A percentile compares a stretch with the other conserved stretches of the same genome.
Conservation (phyloP, 2,329 filamentous ascomycete species). For the Neonectria coccinea region DNA sequence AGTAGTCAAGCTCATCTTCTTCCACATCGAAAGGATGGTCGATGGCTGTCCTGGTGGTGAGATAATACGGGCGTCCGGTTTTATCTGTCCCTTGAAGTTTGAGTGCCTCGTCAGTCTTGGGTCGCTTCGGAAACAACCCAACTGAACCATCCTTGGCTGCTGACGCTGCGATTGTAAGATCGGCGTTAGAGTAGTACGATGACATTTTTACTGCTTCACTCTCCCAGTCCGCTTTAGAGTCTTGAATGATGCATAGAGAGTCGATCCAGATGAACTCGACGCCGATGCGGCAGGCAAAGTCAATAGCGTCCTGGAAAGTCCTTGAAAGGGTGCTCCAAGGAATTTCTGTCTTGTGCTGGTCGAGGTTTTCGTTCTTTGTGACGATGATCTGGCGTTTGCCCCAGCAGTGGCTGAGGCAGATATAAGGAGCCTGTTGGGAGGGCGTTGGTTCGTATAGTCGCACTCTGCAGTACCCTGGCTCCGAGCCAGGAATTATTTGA, state of each 20-base stretch:
- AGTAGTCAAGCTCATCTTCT: constrained; percentile 14
- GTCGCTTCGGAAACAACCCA: constrained; percentile 23
- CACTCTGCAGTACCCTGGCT: constrained; percentile 14
- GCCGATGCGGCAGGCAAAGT: constrained; percentile 23
- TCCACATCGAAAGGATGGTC: constrained; percentile 30
- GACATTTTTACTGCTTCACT: constrained; percentile 37
- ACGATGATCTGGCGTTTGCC: constrained; percentile 52
- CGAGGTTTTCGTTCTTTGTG: constrained; percentile 19
- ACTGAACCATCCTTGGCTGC: constrained; percentile 25
- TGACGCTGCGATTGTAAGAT: constrained; percentile 34
- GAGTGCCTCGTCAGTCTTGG: constrained; percentile 16
- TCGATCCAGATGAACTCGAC: constrained; percentile 41
- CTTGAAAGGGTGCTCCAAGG: constrained; percentile 25
- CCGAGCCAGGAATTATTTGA: constrained; percentile 19
- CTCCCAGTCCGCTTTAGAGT: constrained; percentile 35
- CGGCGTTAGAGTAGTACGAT: constrained; percentile 32
- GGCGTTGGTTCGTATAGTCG: constrained; percentile 17
- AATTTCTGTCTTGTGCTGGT: constrained; percentile 21
- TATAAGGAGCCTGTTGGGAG: constrained; percentile 12
- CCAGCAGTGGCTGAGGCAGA: constrained; percentile 43
- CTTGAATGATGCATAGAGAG: constrained; percentile 38
- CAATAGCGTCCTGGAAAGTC: constrained; percentile 31
- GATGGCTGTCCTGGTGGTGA: constrained; percentile 23
- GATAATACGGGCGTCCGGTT: constrained; percentile 15
- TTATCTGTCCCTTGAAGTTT: constrained; percentile 21